These are phyloP conservation scores for Sordaria brevicollis DNA, from an alignment of 495 filamentous ascomycete species.

Conservation along the genomic window DNA sequence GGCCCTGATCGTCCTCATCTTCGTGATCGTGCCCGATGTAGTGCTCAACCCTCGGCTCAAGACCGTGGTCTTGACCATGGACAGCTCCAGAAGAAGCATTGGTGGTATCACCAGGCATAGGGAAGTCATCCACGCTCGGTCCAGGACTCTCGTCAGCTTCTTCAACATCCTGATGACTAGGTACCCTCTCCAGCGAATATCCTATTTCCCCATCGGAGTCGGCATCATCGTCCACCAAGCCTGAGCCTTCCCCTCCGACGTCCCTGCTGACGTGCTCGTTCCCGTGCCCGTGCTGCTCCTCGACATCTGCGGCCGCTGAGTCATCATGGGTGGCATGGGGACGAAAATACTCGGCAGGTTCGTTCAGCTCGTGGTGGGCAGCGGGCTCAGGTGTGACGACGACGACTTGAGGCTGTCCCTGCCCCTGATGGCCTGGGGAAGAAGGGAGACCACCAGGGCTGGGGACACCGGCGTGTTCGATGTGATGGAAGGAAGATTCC, in stretches of 20 bases:
- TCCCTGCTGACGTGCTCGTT: too few species aligned
- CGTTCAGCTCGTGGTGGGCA: too few species aligned
- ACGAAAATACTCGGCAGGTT: too few species aligned
- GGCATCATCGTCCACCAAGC: too few species aligned
- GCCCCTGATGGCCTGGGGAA: too few species aligned
- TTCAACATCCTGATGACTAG: background rate
- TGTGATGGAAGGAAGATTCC: background rate
- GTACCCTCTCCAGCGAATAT: background rate
- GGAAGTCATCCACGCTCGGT: background rate
- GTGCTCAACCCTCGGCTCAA: background rate
- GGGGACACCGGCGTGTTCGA: background rate
- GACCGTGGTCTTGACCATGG: background rate
- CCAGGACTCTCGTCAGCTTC: background rate
- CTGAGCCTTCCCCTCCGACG: too few species aligned
- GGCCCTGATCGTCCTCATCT: background rate
- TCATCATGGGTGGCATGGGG: too few species aligned
- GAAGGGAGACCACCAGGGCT: too few species aligned
- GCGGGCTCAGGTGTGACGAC: too few species aligned
- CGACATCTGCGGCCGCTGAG: too few species aligned
- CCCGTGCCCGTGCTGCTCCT: too few species aligned
- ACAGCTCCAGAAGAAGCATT: background rate
- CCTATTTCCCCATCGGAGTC: background rate
- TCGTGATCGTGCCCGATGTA: background rate
- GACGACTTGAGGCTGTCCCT: too few species aligned
- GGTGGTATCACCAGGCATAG: background rate